Conservation (phyloP, 345 rosid genomes). For the thale cress (Arabidopsis thaliana) region TAIR10.1 NC_003074.8:1829501-1830000, state of each 20-base stretch:
- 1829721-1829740: constrained; percentile 84
- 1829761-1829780: constrained; percentile 66
- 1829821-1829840: constrained; percentile 58
- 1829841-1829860: constrained; percentile 61
- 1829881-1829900: constrained; percentile 71
- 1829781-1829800: constrained; percentile 71
- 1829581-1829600: not conserved
- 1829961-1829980: constrained; percentile 75
- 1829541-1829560: too few relatives aligned
- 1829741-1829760: constrained; percentile 76
- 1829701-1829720: constrained; percentile 79
- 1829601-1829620: constrained; percentile 10
- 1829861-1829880: constrained; percentile 79
- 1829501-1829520: not conserved
- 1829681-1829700: constrained; percentile 84
- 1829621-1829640: constrained; percentile 96
- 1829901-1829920: constrained; percentile 63
- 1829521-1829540: not conserved
- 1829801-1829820: constrained; percentile 81
- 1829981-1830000: constrained; percentile 79
- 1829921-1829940: constrained; percentile 73
- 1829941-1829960: constrained; percentile 65
- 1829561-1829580: not conserved
- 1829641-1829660: constrained; percentile 69
- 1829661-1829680: constrained; percentile 57